Conservation (phyloP, 2,329 filamentous ascomycete genomes). For the Davidsoniella eucalypti region DNA sequence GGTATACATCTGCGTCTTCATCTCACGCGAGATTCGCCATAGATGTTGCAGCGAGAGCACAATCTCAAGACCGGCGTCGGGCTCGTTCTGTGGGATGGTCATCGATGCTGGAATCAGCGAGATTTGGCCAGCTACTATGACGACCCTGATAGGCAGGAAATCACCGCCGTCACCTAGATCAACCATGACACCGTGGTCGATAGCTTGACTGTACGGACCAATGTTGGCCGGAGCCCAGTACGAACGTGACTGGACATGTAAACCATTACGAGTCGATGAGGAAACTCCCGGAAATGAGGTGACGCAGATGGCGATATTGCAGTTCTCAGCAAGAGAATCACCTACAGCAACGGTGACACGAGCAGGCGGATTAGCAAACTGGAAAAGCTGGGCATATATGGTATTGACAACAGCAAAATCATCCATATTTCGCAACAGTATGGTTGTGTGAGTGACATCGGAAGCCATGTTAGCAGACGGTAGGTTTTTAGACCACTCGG, state of each 20-base stretch:
- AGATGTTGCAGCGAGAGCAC: slow-evolving; percentile 74
- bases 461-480: slow-evolving; percentile 19
- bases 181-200: slow-evolving; percentile 30
- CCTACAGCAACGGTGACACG: slow-evolving; percentile 72
- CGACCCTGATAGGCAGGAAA: slow-evolving; percentile 42
- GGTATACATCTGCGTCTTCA: slow-evolving; percentile 58
- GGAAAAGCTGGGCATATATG: slow-evolving; percentile 61
- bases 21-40: slow-evolving; percentile 61
- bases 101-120: slow-evolving; percentile 71
- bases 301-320: slow-evolving; percentile 44
- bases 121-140: slow-evolving; percentile 80
- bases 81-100: slow-evolving; percentile 31
- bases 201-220: slow-evolving; percentile 86
- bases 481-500: slow-evolving; percentile 15
- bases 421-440: slow-evolving; percentile 64
- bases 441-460: slow-evolving; percentile 37
- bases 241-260: slow-evolving; percentile 84
- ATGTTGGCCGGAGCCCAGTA: slow-evolving; percentile 99
- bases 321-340: slow-evolving; percentile 39
- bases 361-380: slow-evolving; percentile 64
- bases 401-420: slow-evolving; percentile 63
- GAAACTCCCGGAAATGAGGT: slow-evolving; percentile 22
- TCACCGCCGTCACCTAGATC: slow-evolving; percentile 25
- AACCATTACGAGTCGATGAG: slow-evolving; percentile 32
- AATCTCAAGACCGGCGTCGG: slow-evolving; percentile 35